phyloP scores from a whole-genome alignment of 2,329 filamentous ascomycete species.

The Aspergillus novofumigatus region DNA sequence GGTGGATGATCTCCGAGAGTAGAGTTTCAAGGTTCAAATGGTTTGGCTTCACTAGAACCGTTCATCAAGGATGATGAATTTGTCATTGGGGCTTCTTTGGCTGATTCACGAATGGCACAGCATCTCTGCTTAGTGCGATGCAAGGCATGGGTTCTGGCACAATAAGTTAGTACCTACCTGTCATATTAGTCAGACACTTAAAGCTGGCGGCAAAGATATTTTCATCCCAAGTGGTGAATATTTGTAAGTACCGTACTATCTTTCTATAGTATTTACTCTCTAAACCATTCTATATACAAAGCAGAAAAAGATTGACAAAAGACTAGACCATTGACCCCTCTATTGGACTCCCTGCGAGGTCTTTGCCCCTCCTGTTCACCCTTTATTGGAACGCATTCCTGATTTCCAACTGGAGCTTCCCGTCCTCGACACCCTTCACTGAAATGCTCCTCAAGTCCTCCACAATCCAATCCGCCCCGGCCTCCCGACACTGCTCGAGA shows the following conservation, averaged over 20 bases:
- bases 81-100: not conserved
- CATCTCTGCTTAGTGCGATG: not conserved
- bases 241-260: not conserved
- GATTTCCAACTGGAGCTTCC: constrained; percentile 65
- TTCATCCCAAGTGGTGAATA: not conserved
- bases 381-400: constrained; percentile 49
- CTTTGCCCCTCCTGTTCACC: not conserved
- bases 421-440: constrained; percentile 54
- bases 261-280: too few relatives aligned
- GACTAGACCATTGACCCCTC: not conserved
- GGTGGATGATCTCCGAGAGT: not conserved
- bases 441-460: constrained; percentile 70
- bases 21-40: not conserved
- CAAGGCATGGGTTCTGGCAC: not conserved
- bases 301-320: not conserved
- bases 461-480: constrained; percentile 85
- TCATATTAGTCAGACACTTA: not conserved
- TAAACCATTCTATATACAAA: constrained; percentile 4
- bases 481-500: constrained; percentile 64
- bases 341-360: not conserved
- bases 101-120: not conserved
- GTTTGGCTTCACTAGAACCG: not conserved
- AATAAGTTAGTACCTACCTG: constrained; percentile 4
- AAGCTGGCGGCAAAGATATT: not conserved
- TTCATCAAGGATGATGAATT: not conserved